A percentile compares a stretch with the other conserved stretches of the same genome.
Conservation (phyloP, 306 rosid genomes). For the Cyclanthera cordifolia region DNA sequence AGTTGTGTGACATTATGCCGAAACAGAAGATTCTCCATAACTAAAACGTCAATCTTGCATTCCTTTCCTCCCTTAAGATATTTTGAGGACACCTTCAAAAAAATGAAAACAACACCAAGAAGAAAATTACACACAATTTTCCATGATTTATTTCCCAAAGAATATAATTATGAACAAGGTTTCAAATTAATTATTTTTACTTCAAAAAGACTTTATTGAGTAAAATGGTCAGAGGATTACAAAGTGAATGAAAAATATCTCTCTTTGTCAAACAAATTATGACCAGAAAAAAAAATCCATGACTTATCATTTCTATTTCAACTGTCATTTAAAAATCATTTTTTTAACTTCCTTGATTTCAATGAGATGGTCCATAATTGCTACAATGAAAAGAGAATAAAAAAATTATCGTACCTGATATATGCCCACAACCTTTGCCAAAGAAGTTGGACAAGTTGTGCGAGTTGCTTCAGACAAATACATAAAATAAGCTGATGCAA, state of each 20-base stretch:
- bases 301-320: background rate
- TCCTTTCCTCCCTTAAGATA: constrained; percentile 85
- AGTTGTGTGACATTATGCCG: constrained; percentile 63
- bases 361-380: background rate
- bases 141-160: background rate
- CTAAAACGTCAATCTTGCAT: constrained; percentile 67
- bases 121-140: background rate
- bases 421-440: constrained; percentile 93
- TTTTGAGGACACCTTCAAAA: constrained; percentile 56
- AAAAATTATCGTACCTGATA: constrained; percentile 57
- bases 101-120: background rate
- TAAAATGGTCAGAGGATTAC: background rate
- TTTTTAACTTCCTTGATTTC: background rate
- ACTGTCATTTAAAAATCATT: background rate
- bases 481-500: constrained; percentile 75
- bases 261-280: background rate
- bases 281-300: background rate
- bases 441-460: constrained; percentile 76
- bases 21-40: constrained; percentile 93
- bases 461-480: constrained; percentile 66
- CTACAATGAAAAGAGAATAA: background rate
- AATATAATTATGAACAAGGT: background rate
- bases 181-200: background rate
- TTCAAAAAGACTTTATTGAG: background rate
- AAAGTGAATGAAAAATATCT: background rate